A percentile compares a stretch with the other conserved stretches of the same genome.
Evolutionary conservation across 768 basidiomycete species (phyloP).

Genomic region (Brasilioporus rufonigricans): DNA sequence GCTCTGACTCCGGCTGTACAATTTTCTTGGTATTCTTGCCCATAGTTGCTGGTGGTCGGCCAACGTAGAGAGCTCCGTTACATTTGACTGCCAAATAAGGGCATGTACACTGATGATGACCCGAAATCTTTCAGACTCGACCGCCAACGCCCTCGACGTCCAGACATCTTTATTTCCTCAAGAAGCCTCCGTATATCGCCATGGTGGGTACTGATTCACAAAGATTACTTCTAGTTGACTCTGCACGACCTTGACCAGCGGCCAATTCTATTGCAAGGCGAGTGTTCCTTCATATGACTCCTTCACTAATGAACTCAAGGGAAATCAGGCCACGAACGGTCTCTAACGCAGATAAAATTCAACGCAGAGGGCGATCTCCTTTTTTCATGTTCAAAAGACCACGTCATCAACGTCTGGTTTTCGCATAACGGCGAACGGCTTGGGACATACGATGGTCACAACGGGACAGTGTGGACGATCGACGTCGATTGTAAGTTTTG

Average conservation of each 20-base stretch:
- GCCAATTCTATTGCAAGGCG: slow-evolving; percentile 72
- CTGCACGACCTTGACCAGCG: slow-evolving; percentile 40
- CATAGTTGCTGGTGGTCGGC: slow-evolving; percentile 12
- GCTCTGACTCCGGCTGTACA: slow-evolving; percentile 4
- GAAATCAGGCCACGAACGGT: slow-evolving; percentile 86
- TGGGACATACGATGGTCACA: slow-evolving; percentile 95
- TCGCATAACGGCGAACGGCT: slow-evolving; percentile 96
- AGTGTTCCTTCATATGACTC: slow-evolving; percentile 7
- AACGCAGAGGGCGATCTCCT: slow-evolving; percentile 95
- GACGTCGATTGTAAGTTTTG: slow-evolving; percentile 89
- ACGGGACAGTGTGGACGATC: slow-evolving; percentile 95
- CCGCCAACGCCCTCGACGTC: not conserved
- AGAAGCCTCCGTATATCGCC: not conserved
- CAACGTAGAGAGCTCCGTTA: not conserved
- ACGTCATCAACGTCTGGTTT: slow-evolving; percentile 94
- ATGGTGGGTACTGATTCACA: slow-evolving; percentile 15
- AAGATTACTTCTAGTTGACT: not conserved
- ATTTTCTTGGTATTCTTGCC: slow-evolving; percentile 7
- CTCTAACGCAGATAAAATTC: slow-evolving; percentile 96
- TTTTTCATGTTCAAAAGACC: slow-evolving; percentile 95
- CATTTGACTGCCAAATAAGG: slow-evolving; percentile 23
- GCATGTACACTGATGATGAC: slow-evolving; percentile 5
- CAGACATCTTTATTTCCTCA: not conserved
- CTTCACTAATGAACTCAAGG: slow-evolving; percentile 11
- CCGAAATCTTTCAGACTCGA: slow-evolving; percentile 19